phyloP scores from a whole-genome alignment of 192 early-diverging fungal genomes.

The Rhizophagus clarus region DNA sequence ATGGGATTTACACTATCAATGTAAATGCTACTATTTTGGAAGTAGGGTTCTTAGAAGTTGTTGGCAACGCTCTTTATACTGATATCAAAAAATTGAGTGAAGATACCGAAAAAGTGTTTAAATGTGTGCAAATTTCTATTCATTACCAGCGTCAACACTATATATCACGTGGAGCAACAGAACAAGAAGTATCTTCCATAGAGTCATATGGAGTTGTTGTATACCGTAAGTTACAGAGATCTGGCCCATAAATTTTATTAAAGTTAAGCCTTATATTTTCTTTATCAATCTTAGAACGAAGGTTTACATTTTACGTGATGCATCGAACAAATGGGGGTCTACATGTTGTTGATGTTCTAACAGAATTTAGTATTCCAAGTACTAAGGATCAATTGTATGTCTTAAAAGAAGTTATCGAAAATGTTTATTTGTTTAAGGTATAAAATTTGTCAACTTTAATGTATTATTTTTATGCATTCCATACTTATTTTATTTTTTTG shows the following conservation, averaged over 20 bases:
- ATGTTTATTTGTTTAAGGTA: conserved; percentile 33
- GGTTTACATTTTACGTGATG: conserved; percentile 30
- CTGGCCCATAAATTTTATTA: conserved; percentile 11
- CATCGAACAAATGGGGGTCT: conserved; percentile 28
- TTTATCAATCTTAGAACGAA: conserved; percentile 31
- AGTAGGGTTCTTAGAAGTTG: conserved; percentile 24
- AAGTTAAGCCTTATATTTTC: conserved; percentile 16
- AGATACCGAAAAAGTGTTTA: conserved; percentile 26
- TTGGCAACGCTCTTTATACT: conserved; percentile 22
- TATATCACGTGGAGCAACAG: conserved; percentile 27
- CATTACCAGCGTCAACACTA: conserved; percentile 27
- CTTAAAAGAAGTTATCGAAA: conserved; percentile 24
- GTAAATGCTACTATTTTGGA: conserved; percentile 25
- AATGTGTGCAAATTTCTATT: conserved; percentile 31
- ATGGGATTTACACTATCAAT: conserved; percentile 22
- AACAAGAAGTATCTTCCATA: conserved; percentile 27
- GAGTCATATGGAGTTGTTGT: conserved; percentile 28
- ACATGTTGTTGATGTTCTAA: conserved; percentile 27
- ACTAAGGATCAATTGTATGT: conserved; percentile 32
- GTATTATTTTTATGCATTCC: conserved; percentile 26
- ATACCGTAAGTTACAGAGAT: conserved; percentile 24
- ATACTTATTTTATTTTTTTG: conserved; percentile 27
- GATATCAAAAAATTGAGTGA: conserved; percentile 21
- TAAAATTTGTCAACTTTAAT: conserved; percentile 26
- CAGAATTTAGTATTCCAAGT: conserved; percentile 31